These are phyloP conservation scores for Linaria vulgaris DNA, from an alignment of 257 asterid species.

Conservation along the genomic window DNA sequence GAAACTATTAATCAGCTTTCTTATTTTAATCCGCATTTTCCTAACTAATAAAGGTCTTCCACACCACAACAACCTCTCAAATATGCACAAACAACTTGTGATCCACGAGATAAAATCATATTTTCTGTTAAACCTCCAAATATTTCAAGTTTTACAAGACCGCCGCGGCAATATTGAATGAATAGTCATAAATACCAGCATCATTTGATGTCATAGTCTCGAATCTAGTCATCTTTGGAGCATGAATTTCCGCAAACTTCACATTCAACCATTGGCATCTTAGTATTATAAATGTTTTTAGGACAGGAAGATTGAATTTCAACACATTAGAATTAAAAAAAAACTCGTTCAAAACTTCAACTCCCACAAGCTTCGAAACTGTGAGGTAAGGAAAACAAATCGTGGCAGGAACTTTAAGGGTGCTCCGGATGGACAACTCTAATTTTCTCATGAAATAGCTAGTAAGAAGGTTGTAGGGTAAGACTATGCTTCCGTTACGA, in stretches of 20 bases:
- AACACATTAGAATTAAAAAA: neutral
- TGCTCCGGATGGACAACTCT: neutral
- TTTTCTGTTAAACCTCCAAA: neutral
- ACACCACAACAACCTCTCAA: neutral
- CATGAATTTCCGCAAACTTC: constrained; percentile 4
- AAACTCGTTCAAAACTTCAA: neutral
- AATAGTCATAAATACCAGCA: neutral
- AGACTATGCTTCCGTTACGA: neutral
- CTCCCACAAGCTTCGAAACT: neutral
- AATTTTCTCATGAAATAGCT: neutral
- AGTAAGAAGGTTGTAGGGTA: neutral
- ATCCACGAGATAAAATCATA: neutral
- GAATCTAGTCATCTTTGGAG: neutral
- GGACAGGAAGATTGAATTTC: neutral
- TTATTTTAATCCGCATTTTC: neutral
- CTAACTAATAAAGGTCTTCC: neutral
- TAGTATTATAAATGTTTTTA: neutral
- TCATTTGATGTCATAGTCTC: neutral
- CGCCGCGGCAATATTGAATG: neutral
- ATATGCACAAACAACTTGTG: neutral
- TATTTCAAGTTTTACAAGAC: neutral
- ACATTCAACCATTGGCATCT: constrained; percentile 5
- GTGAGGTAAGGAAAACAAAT: constrained; percentile 6
- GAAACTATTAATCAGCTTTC: neutral
- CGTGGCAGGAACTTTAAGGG: neutral